These are phyloP conservation scores for Mortierella sp. DNA, from an alignment of 371 early-diverging fungal genomes.

Conservation along the genomic window DNA sequence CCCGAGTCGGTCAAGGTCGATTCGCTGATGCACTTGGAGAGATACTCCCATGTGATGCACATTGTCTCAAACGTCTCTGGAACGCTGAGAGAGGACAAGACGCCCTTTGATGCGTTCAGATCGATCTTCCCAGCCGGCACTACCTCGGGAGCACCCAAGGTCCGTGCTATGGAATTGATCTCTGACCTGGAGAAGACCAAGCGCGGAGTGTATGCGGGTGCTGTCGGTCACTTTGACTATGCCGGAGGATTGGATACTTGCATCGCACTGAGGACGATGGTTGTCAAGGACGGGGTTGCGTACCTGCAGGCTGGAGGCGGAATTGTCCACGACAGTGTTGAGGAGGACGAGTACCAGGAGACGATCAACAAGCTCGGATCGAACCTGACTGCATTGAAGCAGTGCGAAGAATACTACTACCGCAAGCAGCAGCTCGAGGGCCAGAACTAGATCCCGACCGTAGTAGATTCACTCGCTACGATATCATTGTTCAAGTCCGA, in stretches of 20 bases:
- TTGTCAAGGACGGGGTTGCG: constrained; percentile 94
- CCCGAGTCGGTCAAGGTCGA: constrained; percentile 94
- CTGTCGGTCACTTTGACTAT: constrained; percentile 96
- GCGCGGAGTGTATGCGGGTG: constrained; percentile 96
- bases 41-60: constrained; percentile 98
- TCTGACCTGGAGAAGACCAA: constrained; percentile 90
- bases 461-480: background rate
- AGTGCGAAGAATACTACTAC: constrained; percentile 84
- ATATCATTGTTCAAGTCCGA: background rate
- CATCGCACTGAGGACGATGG: constrained; percentile 97
- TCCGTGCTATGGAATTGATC: constrained; percentile 95
- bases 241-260: constrained; percentile 95
- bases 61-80: constrained; percentile 96
- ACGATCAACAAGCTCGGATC: constrained; percentile 95
- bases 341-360: constrained; percentile 93
- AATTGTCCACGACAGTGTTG: constrained; percentile 95
- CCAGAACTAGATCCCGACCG: too few relatives aligned
- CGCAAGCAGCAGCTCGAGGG: constrained; percentile 56
- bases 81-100: constrained; percentile 86
- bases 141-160: constrained; percentile 97
- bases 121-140: constrained; percentile 98
- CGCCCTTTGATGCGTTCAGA: constrained; percentile 95
- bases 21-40: constrained; percentile 96
- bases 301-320: constrained; percentile 97
- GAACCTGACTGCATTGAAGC: constrained; percentile 87